Evolutionary conservation across 495 filamentous ascomycete genomes (phyloP).

Genomic region (Pyronema omphalodes): DNA sequence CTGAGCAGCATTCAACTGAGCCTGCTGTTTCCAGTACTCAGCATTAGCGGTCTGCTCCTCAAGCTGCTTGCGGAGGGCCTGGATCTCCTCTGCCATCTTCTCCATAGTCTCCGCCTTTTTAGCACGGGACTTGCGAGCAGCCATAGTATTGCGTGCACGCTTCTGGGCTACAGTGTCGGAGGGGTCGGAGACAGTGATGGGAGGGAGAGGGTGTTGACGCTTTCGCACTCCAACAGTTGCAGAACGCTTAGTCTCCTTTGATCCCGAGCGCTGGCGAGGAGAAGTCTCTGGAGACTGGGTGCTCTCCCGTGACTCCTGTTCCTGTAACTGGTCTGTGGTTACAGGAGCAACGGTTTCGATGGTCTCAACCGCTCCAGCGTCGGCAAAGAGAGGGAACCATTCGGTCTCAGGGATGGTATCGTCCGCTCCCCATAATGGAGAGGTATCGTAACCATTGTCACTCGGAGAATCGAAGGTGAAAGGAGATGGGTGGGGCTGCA

Average conservation of each 20-base stretch:
- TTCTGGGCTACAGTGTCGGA: constrained; percentile 58
- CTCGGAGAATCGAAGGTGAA: constrained; percentile 56
- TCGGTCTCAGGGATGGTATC: constrained; percentile 26
- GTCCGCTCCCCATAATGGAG: constrained; percentile 43
- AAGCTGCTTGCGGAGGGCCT: constrained; percentile 22
- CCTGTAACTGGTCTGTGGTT: neutral
- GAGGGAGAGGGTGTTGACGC: constrained; percentile 60
- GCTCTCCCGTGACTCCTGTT: constrained; percentile 27
- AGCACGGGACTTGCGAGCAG: constrained; percentile 82
- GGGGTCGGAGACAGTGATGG: constrained; percentile 59
- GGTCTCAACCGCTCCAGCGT: constrained; percentile 24
- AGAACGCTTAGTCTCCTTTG: constrained; percentile 40
- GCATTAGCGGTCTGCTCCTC: constrained; percentile 28
- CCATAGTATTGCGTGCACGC: constrained; percentile 86
- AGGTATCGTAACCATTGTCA: constrained; percentile 50
- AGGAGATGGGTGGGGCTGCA: constrained; percentile 68
- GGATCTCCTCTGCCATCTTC: constrained; percentile 38
- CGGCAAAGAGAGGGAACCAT: constrained; percentile 56
- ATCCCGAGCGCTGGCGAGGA: constrained; percentile 30
- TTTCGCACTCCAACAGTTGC: constrained; percentile 54
- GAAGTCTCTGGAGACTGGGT: constrained; percentile 27
- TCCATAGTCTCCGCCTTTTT: constrained; percentile 56
- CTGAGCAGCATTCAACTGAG: too few relatives aligned
- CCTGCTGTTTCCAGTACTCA: constrained; percentile 29
- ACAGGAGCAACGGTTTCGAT: constrained; percentile 8